These are phyloP conservation scores for Ophiobolus disseminans DNA, from an alignment of 2,329 filamentous ascomycete genomes.

Conservation along the genomic window DNA sequence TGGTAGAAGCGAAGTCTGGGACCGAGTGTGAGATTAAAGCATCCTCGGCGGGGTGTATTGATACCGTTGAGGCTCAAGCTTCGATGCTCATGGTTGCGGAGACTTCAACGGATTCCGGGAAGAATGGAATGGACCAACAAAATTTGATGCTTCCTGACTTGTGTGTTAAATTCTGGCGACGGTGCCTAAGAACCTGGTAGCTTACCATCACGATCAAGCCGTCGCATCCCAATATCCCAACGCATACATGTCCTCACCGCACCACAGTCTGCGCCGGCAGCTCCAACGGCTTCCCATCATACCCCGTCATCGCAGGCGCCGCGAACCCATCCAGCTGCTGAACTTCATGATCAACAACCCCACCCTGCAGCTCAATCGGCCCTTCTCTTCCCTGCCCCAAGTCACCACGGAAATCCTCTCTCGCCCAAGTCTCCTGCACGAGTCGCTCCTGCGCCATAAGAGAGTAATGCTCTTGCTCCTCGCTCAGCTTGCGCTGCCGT, in stretches of 20 bases:
- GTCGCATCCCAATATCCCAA: background rate
- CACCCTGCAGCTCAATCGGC: conserved; percentile 16
- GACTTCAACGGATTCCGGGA: too few relatives aligned
- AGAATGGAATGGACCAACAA: too few relatives aligned
- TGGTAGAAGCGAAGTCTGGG: too few relatives aligned
- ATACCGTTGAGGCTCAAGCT: too few relatives aligned
- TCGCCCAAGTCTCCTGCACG: background rate
- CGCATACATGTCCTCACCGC: background rate
- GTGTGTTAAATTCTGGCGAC: too few relatives aligned
- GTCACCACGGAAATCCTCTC: background rate
- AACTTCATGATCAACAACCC: background rate
- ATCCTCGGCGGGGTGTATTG: too few relatives aligned
- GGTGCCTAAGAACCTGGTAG: too few relatives aligned
- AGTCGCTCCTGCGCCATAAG: background rate
- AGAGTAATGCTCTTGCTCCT: conserved; percentile 13
- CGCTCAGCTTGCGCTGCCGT: conserved; percentile 10
- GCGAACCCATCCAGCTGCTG: conserved; percentile 17
- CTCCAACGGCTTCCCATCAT: conserved; percentile 15
- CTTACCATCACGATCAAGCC: background rate
- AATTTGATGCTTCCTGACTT: too few relatives aligned
- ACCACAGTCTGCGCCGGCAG: conserved; percentile 8
- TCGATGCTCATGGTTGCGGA: too few relatives aligned
- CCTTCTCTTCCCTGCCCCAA: background rate
- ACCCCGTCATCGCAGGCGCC: conserved; percentile 5
- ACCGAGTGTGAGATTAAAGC: too few relatives aligned